Base-by-base conservation (phyloP, 73 alveolate genomes). In the Symbiodinium natans region DNA sequence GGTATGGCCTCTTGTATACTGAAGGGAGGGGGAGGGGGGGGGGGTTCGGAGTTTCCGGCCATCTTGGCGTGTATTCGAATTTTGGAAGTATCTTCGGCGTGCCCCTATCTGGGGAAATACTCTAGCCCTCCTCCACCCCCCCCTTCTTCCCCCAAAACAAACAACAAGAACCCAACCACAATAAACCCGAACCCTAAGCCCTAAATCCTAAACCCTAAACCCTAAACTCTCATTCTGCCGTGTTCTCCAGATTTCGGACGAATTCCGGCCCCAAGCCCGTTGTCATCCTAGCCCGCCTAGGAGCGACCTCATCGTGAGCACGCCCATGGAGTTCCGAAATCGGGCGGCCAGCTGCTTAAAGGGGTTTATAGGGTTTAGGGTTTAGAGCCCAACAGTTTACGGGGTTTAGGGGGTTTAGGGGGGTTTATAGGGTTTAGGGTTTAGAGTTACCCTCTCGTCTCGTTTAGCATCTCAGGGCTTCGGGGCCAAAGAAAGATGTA, bases 221-320 rank as follows among this genome's bases (percentile, higher is more conserved):
- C 38, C 77, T 27, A 17, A 59, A 59, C 77, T 34, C 38, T 17
- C 11, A 59, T 3, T 3, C 34, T 34, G 31, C 31, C 5, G 15
- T 43, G 56, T 5, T 25, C 63, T 2, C 63, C 1, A 48, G 2
- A 7, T n/a, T 29, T 73, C 39, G 39, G 41, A 56, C 31, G 27
- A 56, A 29, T 56, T 21, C 75, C 27, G 17, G 75, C 75, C 27
- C 75, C 75, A 56, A 17, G 36, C 46, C 0, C 36, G n/a, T 29
- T 25, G 46, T 7, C 86, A n/a, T 21, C 86, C 48, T 75, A 1
- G 82, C 1, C 36, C 41, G 99, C 99, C 29, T 99, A 99, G 96
- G 99, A 92, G 99, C 46, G 99, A 99, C 93, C 99, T 99, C 95
- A 99, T 99, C 85, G 98, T 99, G 99, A 99, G 99, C 52, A 99